Conservation (phyloP, 257 asterid genomes). For the Phtheirospermum japonicum region DNA sequence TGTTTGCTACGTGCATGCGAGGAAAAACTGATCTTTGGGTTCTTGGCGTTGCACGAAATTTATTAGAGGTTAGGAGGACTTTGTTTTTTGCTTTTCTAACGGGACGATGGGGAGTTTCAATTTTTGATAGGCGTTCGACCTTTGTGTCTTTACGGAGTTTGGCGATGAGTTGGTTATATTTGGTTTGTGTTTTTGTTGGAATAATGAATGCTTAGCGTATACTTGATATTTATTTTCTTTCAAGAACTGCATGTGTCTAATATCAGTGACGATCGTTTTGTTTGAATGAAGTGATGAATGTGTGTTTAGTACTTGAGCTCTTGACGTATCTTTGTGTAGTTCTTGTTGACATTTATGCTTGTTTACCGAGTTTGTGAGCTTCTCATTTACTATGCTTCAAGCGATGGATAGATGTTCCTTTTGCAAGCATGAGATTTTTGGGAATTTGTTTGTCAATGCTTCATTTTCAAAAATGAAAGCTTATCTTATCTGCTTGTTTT, state of each 20-base stretch:
- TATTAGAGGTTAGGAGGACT: slow-evolving; percentile 32
- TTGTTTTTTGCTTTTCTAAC: slow-evolving; percentile 38
- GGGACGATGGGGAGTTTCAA: slow-evolving; percentile 33
- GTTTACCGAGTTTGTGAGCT: not conserved
- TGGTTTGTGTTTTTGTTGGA: slow-evolving; percentile 23
- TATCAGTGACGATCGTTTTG: slow-evolving; percentile 14
- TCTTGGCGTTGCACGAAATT: slow-evolving; percentile 27
- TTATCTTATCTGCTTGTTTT: too few relatives aligned
- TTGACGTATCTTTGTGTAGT: not conserved
- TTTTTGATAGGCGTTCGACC: slow-evolving; percentile 47
- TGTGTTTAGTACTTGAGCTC: not conserved
- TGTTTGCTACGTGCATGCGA: slow-evolving; percentile 43
- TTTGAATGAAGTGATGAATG: slow-evolving; percentile 15
- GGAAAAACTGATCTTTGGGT: slow-evolving; percentile 31
- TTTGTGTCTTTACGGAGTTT: slow-evolving; percentile 32
- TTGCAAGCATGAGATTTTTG: too few relatives aligned
- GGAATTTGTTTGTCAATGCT: not conserved
- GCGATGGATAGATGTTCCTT: not conserved
- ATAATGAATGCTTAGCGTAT: slow-evolving; percentile 27
- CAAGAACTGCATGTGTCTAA: slow-evolving; percentile 22
- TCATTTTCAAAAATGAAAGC: not conserved
- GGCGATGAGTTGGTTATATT: slow-evolving; percentile 23
- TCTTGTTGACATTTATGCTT: not conserved
- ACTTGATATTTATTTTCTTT: slow-evolving; percentile 23
- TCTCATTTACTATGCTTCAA: not conserved